phyloP scores from a whole-genome alignment of 768 basidiomycete species.

The Amanita phalloides region DNA sequence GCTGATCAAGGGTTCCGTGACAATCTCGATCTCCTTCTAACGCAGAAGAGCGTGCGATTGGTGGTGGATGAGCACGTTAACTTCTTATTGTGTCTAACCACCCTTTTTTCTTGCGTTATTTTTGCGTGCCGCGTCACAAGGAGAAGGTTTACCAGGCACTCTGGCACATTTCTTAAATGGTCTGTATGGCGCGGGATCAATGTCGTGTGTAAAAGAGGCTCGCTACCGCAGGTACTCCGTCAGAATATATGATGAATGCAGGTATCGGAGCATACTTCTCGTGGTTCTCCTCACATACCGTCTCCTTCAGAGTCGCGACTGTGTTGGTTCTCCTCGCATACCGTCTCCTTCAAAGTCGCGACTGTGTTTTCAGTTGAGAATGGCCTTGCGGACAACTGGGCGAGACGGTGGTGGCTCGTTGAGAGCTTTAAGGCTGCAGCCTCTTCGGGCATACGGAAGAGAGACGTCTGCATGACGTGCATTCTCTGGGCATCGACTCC shows the following conservation, averaged over 20 bases:
- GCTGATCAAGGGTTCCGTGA: no score
- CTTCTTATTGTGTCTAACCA: no score
- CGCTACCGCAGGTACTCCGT: conserved; percentile 31
- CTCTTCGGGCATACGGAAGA: conserved; percentile 73
- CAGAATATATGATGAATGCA: conserved; percentile 2
- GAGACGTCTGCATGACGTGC: conserved; percentile 87
- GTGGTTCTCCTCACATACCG: conserved; percentile 43
- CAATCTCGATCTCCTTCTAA: no score
- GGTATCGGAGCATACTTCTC: conserved; percentile 37
- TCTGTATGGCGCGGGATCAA: conserved; percentile 54
- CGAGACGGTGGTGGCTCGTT: conserved; percentile 19
- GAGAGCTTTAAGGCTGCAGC: conserved; percentile 48
- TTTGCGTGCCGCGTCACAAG: no score
- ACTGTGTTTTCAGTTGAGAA: conserved; percentile 41
- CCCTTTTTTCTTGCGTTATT: no score
- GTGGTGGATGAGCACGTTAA: no score
- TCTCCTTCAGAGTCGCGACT: conserved; percentile 74
- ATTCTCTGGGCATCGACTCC: conserved; percentile 82
- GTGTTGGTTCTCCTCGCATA: no score
- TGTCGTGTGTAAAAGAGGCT: conserved; percentile 67
- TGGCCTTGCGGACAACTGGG: conserved; percentile 23
- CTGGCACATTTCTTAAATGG: conserved; percentile 77
- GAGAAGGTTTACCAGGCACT: no score
- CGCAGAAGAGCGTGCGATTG: no score
- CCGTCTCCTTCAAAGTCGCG: no score